Percentiles rank a stretch among this genome's conserved stretches.
phyloP scores from a whole-genome alignment of 2,329 filamentous ascomycete species.

The Ilyonectria mors-panacis region DNA sequence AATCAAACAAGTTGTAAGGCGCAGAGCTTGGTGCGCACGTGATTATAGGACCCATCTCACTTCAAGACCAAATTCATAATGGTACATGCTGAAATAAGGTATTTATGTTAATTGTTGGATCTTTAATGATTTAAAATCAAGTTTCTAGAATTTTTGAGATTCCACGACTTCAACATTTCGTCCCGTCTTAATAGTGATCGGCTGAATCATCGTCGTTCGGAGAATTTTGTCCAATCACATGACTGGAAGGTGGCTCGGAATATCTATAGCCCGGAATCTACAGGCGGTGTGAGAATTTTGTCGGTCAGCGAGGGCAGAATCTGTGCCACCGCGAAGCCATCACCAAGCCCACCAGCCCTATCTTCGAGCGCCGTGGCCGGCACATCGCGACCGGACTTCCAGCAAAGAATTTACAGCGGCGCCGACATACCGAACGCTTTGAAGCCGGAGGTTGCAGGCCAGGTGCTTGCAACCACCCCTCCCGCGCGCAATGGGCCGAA shows the following conservation, averaged over 20 bases:
- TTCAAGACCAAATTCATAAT: background rate
- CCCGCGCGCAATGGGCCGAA: constrained; percentile 77
- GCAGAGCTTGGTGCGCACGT: background rate
- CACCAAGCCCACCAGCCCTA: constrained; percentile 43
- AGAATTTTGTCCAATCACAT: constrained; percentile 32
- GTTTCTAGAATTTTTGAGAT: background rate
- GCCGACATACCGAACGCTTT: constrained; percentile 36
- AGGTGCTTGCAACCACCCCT: constrained; percentile 45
- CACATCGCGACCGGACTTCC: constrained; percentile 32
- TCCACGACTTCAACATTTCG: too few relatives aligned
- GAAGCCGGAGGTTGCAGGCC: constrained; percentile 44
- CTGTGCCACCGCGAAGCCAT: constrained; percentile 45
- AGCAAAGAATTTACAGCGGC: constrained; percentile 35
- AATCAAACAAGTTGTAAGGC: background rate
- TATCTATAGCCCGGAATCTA: constrained; percentile 42
- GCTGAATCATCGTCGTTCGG: background rate
- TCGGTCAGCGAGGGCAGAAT: constrained; percentile 60
- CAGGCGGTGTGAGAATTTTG: constrained; percentile 60
- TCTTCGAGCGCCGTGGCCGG: constrained; percentile 24
- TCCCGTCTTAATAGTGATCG: background rate
- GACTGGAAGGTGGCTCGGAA: constrained; percentile 28
- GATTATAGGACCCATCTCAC: background rate
- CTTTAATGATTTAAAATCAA: background rate
- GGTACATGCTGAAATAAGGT: background rate
- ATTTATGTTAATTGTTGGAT: background rate